Conservation (phyloP, 371 early-diverging fungal species). For the Capillidium rhysosporum region DNA sequence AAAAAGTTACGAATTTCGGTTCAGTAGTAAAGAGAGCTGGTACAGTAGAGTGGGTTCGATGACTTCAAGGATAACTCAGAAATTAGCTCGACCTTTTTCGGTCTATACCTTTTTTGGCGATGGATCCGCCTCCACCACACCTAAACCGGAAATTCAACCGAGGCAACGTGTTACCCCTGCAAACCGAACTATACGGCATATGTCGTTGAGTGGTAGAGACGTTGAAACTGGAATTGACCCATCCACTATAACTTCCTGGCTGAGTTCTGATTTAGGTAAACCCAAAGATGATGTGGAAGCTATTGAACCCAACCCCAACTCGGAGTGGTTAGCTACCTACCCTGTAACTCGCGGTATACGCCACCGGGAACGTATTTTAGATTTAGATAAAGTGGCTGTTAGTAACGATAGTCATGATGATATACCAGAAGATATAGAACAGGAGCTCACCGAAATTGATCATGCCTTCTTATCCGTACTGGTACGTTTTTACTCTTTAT, state of each 20-base stretch:
- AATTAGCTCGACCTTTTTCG: constrained; percentile 3
- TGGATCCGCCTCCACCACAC: neutral
- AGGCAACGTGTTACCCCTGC: neutral
- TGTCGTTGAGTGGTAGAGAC: constrained; percentile 2
- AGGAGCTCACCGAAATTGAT: constrained; percentile 9
- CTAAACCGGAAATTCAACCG: neutral
- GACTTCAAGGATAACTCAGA: constrained; percentile 4
- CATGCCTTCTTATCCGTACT: constrained; percentile 11
- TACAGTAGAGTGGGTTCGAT: constrained; percentile 1
- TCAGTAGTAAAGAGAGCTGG: neutral
- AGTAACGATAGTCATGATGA: neutral
- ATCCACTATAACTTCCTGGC: constrained; percentile 2
- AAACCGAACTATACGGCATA: neutral
- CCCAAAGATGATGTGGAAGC: too few species aligned
- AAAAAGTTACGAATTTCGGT: neutral
- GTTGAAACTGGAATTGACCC: constrained; percentile 1
- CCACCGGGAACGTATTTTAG: neutral
- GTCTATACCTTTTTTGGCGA: constrained; percentile 7
- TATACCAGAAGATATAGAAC: neutral
- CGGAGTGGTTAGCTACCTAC: neutral
- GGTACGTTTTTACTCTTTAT: constrained; percentile 9
- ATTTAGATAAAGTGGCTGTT: neutral
- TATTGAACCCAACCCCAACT: neutral
- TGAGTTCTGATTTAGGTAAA: neutral
- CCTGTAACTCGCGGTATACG: neutral